Conservation (phyloP, 2,329 filamentous ascomycete genomes). For the Pseudogymnoascus sp. region DNA sequence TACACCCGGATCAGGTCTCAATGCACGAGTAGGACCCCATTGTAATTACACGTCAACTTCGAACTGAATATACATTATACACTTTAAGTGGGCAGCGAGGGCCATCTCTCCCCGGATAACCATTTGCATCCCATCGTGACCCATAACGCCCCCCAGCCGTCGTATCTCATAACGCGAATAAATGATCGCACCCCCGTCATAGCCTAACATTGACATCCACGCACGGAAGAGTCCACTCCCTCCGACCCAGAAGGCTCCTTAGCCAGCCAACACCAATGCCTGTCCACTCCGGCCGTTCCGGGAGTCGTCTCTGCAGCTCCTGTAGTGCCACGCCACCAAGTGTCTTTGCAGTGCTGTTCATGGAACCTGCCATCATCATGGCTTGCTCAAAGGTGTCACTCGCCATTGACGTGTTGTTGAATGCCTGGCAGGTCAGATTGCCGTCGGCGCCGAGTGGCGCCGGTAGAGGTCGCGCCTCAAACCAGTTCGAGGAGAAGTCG, state of each 20-base stretch:
- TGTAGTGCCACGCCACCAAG: conserved; percentile 61
- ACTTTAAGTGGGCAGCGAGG: neutral
- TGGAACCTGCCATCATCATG: conserved; percentile 29
- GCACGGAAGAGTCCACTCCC: conserved; percentile 87
- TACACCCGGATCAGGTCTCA: neutral
- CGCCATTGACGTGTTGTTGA: conserved; percentile 20
- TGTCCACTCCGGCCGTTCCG: conserved; percentile 58
- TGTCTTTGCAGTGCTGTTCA: conserved; percentile 63
- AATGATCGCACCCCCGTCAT: conserved; percentile 29
- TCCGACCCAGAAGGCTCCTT: conserved; percentile 67
- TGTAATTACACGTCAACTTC: neutral
- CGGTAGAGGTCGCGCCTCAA: conserved; percentile 58
- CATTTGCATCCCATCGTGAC: neutral
- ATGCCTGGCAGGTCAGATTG: conserved; percentile 16
- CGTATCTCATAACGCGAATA: conserved; percentile 7
- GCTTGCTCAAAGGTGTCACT: conserved; percentile 29
- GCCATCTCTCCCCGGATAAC: neutral
- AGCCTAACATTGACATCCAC: conserved; percentile 79
- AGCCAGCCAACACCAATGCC: conserved; percentile 80
- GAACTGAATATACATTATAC: conserved; percentile 4
- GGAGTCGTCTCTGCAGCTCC: conserved; percentile 41
- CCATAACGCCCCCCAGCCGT: neutral
- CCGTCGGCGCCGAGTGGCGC: conserved; percentile 13
- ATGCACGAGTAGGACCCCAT: neutral
- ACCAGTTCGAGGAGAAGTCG: conserved; percentile 87